Evolutionary conservation across 352 stramenopile genomes (phyloP), one percentile per base, ranked within the genome.

Genomic region (Pythium dissimile): DNA sequence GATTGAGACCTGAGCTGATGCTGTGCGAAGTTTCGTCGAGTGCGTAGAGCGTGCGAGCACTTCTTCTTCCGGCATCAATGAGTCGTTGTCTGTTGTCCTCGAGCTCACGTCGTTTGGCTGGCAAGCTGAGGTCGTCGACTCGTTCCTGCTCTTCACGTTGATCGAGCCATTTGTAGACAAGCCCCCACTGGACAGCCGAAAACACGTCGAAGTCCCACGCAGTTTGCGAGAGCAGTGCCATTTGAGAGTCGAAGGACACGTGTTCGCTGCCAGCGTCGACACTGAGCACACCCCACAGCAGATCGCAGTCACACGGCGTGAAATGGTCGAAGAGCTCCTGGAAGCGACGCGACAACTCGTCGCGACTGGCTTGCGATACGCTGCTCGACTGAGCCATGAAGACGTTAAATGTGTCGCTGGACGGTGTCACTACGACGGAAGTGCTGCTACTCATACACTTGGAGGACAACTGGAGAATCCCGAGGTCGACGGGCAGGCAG

Each of bases 161-260:
- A n/a, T 35, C 23, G 30, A 67, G 63, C 62, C 66, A 84, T 3
- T 61, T 56, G 10, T 45, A 48, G 44, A 84, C 47, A 10, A 93
- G 56, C 44, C 66, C 67, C 84, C 84, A 93, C 23, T 85, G 77
- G 3, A 91, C 51, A 1, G 78, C 67, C 1, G 49, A 48, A 48
- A 93, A 93, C n/a, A 89, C 65, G 42, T 93, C 84, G 27, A 84
- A 87, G 52, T 93, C 84, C 65, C 68, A 93, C 23, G 69, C 71
- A 8, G 79, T 85, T 61, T 90, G 79, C 10, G 67, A 62, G 24
- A 91, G 54, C 0, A 93, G 62, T 8, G 69, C 64, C 15, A 89
- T 37, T 24, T 81, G 77, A 1, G 79, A 67, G 42, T 73, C 58
- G 3, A 64, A 54, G 2, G 75, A 83, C 28, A 92, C 78, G 23